Conservation (phyloP, 345 rosid species). For the Linum usitatissimum region DNA sequence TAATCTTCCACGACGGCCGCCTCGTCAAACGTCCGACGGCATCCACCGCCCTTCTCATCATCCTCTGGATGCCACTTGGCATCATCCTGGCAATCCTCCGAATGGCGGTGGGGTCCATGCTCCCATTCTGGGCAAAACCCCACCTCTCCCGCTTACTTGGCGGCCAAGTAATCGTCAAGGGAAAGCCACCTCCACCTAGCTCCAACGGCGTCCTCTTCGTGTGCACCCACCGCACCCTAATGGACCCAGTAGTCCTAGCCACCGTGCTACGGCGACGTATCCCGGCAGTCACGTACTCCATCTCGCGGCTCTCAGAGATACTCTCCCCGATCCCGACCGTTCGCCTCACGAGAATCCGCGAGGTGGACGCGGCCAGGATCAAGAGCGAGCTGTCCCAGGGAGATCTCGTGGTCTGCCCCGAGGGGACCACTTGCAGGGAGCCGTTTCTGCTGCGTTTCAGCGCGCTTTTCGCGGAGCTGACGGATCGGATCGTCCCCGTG, state of each 20-base stretch:
- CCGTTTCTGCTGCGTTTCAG: conserved; percentile 78
- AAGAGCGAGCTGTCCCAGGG: conserved; percentile 43
- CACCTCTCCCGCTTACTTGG: conserved; percentile 44
- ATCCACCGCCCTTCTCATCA: conserved; percentile 49
- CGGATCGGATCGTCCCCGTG: conserved; percentile 76
- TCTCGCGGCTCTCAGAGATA: conserved; percentile 68
- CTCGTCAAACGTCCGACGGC: conserved; percentile 76
- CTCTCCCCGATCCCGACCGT: conserved; percentile 84
- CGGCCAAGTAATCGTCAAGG: conserved; percentile 51
- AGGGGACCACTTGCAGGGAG: conserved; percentile 92
- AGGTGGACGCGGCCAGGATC: conserved; percentile 56
- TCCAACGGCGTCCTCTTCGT: conserved; percentile 64
- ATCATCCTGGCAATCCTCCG: conserved; percentile 48
- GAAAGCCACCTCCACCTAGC: conserved; percentile 51
- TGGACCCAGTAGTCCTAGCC: conserved; percentile 85
- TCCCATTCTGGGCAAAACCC: conserved; percentile 61
- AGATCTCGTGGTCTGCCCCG: conserved; percentile 77
- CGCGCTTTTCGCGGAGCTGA: conserved; percentile 76
- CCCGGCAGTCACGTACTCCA: conserved; percentile 85
- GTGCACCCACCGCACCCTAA: conserved; percentile 81
- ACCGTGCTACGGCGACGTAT: conserved; percentile 57
- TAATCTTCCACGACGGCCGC: conserved; percentile 91
- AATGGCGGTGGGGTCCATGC: conserved; percentile 32
- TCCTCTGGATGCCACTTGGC: conserved; percentile 82
- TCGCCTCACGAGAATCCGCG: conserved; percentile 56